Evolutionary conservation across 371 early-diverging fungal species (phyloP).

Genomic region (Apophysomyces variabilis): DNA sequence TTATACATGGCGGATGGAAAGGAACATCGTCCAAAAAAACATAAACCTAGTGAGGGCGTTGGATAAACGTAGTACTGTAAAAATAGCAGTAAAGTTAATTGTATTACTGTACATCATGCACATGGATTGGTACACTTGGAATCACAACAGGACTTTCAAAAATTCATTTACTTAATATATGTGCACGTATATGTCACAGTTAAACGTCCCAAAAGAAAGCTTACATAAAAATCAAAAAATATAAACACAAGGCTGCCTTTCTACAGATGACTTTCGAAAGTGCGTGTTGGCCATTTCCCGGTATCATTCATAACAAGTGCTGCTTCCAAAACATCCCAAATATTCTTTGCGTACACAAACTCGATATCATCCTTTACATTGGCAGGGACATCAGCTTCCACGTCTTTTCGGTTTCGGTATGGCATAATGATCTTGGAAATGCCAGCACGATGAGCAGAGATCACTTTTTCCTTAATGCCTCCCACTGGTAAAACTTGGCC

Average conservation of each 20-base stretch:
- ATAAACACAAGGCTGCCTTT: neutral
- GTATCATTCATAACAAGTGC: slow-evolving; percentile 46
- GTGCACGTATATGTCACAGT: no score
- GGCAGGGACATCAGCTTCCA: slow-evolving; percentile 64
- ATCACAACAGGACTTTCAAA: neutral
- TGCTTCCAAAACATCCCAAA: slow-evolving; percentile 67
- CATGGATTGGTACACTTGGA: no score
- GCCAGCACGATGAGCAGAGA: slow-evolving; percentile 83
- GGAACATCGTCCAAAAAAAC: no score
- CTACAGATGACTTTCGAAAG: slow-evolving; percentile 21
- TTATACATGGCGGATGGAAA: no score
- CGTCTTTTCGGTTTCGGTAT: slow-evolving; percentile 55
- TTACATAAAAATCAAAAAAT: neutral
- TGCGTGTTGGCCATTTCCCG: slow-evolving; percentile 12
- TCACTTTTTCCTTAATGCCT: slow-evolving; percentile 86
- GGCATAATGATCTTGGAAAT: slow-evolving; percentile 65
- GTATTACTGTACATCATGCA: no score
- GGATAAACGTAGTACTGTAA: no score
- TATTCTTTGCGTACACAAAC: slow-evolving; percentile 65
- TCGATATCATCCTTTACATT: slow-evolving; percentile 67
- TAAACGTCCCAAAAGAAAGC: neutral
- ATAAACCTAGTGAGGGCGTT: no score
- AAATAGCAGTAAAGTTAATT: no score
- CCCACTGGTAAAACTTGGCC: slow-evolving; percentile 86
- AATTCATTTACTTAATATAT: no score